Evolutionary conservation across 2,329 filamentous ascomycete genomes (phyloP).

Genomic region (Aspergillus costaricaensis): DNA sequence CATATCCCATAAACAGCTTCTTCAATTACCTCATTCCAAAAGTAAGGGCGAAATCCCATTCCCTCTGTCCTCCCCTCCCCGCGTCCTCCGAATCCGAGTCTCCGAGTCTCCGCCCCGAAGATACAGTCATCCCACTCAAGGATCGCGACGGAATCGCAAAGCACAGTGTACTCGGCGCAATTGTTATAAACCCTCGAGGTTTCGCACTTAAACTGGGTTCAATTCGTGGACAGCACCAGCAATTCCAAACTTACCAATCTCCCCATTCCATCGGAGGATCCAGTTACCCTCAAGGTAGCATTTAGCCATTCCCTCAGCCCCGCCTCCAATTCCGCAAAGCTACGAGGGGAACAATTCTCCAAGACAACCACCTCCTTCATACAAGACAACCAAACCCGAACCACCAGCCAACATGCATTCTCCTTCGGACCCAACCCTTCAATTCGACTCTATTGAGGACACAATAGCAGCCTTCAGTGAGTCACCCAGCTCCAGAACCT

Average conservation of each 20-base stretch:
- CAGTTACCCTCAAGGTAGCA: not conserved
- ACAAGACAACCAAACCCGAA: not conserved
- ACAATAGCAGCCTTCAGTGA: slow-evolving; percentile 45
- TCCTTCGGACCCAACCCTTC: slow-evolving; percentile 34
- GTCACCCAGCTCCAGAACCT: slow-evolving; percentile 16
- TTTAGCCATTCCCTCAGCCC: slow-evolving; percentile 6
- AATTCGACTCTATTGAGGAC: slow-evolving; percentile 47
- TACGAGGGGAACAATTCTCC: slow-evolving; percentile 26
- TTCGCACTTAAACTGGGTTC: not conserved
- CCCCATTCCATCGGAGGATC: not conserved
- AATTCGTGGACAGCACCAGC: not conserved
- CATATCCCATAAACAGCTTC: not conserved
- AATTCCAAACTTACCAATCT: not conserved
- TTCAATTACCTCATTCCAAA: not conserved
- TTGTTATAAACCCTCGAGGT: not conserved
- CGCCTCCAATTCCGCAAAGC: slow-evolving; percentile 15
- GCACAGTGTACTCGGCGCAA: not conserved
- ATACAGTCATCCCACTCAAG: not conserved
- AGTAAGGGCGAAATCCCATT: not conserved
- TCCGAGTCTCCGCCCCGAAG: slow-evolving; percentile 6
- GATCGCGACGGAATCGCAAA: not conserved
- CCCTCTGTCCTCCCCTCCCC: not conserved
- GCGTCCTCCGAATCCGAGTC: slow-evolving; percentile 6
- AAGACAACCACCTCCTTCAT: not conserved
- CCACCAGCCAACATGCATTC: slow-evolving; percentile 34